Base-by-base conservation (phyloP, 176 grass and related monocot genomes). In the Canna indica region DNA sequence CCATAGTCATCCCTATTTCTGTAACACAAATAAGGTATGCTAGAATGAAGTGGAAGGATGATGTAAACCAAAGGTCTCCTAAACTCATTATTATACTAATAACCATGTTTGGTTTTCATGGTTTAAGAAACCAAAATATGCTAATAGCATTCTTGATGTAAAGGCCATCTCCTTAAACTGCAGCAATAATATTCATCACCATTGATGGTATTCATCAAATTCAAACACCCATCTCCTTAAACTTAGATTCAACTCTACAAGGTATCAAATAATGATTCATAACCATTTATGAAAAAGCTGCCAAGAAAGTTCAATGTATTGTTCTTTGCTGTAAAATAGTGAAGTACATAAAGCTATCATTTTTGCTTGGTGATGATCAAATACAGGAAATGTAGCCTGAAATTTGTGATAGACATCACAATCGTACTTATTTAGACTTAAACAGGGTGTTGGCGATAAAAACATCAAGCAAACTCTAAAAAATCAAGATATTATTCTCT, bases 401-500 rank as follows among this genome's bases (percentile, higher is more conserved):
- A n/a, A 15, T 54, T 54, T 18, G 20, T 54, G 18, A 62, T 17
- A 62, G 59, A 25, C 27, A 15, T 34, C 33, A 62, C 28, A 62
- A 62, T 11, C 59, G 32, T 62, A 62, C 59, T 33, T 20, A 66
- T 20, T 20, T 20, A 39, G 2, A 36, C 5, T 7, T 26, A 56
- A 56, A 56, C 52, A 25, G 4, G 4, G 5, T 35, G 28, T n/a
- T 34, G 18, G 34, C 3, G 12, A 25, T 24, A 25, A 66, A 25
- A 66, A 18, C 63, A 39, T 39, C 63, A 66, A 10, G 63, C 35
- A 41, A 66, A 66, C 35, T 38, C 60, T 18, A 63, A 63, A 14
- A 32, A 63, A 35, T 63, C 60, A 35, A 63, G 27, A 15, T 66
- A 66, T 41, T 14, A 66, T 66, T 66, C 15, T n/a, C 63, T 38